Base-by-base conservation (phyloP, 2,329 filamentous ascomycete species). In the Acephala macrosclerotiorum region DNA sequence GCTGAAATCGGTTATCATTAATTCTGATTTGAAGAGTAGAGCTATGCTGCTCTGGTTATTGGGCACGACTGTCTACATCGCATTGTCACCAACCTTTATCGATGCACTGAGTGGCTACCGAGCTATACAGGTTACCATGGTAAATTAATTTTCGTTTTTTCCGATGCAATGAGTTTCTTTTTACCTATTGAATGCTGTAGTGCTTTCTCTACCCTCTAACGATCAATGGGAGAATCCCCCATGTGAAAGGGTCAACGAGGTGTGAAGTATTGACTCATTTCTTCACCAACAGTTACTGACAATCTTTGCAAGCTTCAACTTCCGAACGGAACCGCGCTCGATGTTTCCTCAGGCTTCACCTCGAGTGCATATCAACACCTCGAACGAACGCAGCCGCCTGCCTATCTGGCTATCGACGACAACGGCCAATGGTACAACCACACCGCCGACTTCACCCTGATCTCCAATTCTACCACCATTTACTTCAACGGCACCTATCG, bases 41-140 rank as follows among this genome's bases (percentile, higher is more conserved):
- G 26, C 55, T 18, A 61, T 53, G 49, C 49, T 61, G 8, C 9
- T 26, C 5, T 61, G 49, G 60, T 49, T 61, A 9, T 56, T 56
- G 25, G 26, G 36, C 20, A 33, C 60, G 8, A 61, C 60, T 18
- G 22, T 61, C 12, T 61, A 61, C 36, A 53, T 56, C 8, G 29
- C 22, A n/a, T 45, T 42, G 11, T 55, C 51, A 20, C 60, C 60
- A 14, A 56, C 49, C 16, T 49, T 61, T 45, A 26, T 56, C 20
- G 60, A 56, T 61, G 49, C 60, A 22, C 16, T 61, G 3, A 55
- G 45, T 33, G 60, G 60, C 55, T 61, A 56, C 29, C 33, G 51
- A 22, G 49, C 60, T 1, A 61, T 61, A 26, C 5, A 42, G 38
- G 38, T 42, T 16, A 42, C 38, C 4, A 16, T 42, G 38, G 38